Base-by-base conservation (phyloP, 345 rosid genomes). In the Aurinia saxatilis region DNA sequence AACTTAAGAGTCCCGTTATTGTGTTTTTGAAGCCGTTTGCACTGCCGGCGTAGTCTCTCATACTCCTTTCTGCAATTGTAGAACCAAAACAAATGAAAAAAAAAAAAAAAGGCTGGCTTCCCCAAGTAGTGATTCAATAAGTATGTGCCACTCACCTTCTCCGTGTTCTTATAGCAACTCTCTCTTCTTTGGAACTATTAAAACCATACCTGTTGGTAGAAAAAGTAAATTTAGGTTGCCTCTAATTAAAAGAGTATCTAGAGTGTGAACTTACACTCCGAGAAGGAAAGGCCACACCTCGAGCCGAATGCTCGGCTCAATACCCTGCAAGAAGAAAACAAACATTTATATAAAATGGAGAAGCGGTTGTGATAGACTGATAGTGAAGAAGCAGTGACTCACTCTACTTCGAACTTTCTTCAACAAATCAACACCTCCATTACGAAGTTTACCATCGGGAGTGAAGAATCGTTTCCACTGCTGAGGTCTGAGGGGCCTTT, bases 201-300 rank as follows among this genome's bases (percentile, higher is more conserved):
- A 95, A 84, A 19, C 84, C 85, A 53, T 84, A 87, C 62, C 99
- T 93, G 84, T 59, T 35, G 12, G 49, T 2, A 53, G 16, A 55
- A 11, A 53, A 53, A 38, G 10, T 7, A 55, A 21, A 50, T 50
- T 31, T 39, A 44, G 29, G n/a, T 15, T 5, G 8, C 10, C 45
- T 40, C 47, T 41, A 41, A 1, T 29, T 11, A 23, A 29, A 30
- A 36, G 9, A 25, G 3, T 36, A 17, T 37, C 34, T 15, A 52
- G 33, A 27, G 68, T 64, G 50, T 21, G 42, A 30, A 66, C 99
- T 87, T 82, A 93, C 99, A 95, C 86, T 70, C 97, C 97, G 51
- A 95, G 97, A 41, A 95, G 97, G 74, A 90, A 95, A 0, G 97
- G 97, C 99, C 99, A 95, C 41, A 95, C 97, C 70, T 90, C 96